A percentile compares a stretch with the other conserved stretches of the same genome.
phyloP scores from a whole-genome alignment of 2,329 filamentous ascomycete species.

The Raffaelea arxii region DNA sequence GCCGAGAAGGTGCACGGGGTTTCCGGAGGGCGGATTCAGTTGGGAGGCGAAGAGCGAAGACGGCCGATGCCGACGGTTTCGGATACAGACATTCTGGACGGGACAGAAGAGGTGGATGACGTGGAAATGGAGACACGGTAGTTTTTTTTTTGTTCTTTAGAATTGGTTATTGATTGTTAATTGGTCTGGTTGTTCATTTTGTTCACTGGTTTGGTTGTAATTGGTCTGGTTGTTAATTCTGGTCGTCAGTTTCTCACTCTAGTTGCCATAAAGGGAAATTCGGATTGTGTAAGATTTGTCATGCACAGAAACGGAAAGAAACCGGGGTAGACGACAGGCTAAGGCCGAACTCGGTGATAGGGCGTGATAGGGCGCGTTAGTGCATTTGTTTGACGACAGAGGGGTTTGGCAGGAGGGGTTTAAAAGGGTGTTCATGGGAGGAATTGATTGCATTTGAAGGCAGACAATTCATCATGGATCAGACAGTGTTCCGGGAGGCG shows the following conservation, averaged over 20 bases:
- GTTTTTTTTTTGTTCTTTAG: background rate
- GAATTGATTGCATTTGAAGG: too few species aligned
- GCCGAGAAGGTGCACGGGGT: constrained; percentile 41
- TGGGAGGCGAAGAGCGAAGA: constrained; percentile 25
- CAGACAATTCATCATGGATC: constrained; percentile 55
- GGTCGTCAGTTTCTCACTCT: too few species aligned
- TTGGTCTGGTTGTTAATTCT: too few species aligned
- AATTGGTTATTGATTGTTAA: too few species aligned
- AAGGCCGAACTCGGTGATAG: too few species aligned
- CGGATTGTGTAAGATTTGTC: too few species aligned
- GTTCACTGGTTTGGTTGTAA: too few species aligned
- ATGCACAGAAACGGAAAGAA: too few species aligned
- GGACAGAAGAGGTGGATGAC: constrained; percentile 39
- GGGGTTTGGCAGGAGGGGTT: background rate
- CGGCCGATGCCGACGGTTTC: constrained; percentile 13
- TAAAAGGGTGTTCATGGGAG: too few species aligned
- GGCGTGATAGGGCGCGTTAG: background rate
- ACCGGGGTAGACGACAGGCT: too few species aligned
- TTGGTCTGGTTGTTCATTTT: too few species aligned
- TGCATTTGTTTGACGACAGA: background rate
- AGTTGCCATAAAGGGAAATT: too few species aligned
- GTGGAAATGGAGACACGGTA: constrained; percentile 28
- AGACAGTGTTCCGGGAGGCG: constrained; percentile 65
- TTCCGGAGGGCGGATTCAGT: constrained; percentile 47
- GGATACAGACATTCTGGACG: constrained; percentile 34